Evolutionary conservation across 768 basidiomycete genomes (phyloP), one percentile per base, ranked within the genome.

Genomic region (Hydnum rufescens): DNA sequence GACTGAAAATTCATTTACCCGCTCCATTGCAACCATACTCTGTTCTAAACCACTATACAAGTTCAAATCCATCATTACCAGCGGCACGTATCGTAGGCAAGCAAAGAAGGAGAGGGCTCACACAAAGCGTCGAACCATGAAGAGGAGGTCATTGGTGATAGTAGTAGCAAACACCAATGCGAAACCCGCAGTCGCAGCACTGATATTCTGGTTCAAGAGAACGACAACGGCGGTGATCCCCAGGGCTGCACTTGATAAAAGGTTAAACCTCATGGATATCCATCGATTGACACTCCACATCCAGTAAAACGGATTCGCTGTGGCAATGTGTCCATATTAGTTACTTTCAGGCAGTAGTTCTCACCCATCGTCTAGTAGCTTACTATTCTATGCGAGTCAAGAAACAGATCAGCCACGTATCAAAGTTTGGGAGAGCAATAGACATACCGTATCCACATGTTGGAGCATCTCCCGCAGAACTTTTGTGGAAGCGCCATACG

Each of bases 1-100:
- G 57, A 88, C 83, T 3, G 87, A 82, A 62, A 82, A 92, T 66
- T 93, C 90, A 62, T 89, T 89, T 63, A 93, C 76, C 50, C 90
- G 80, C 63, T 92, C 88, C 32, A 67, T 51, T 1, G 65, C 65
- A 1, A 85, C 89, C 87, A 95, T 89, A 8, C 82, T 82, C 64
- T 95, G 89, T 61, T 95, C 88, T 19, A 93, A 68, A 19, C 82
- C 77, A 16, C 31, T 30, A 31, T 30, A 30, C 8, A 51, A 16
- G n/a, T 6, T 26, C 8, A 13, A 48, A 48, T 13, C 13, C 25
- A 19, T 39, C 8, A 8, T 19, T 8, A 39, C 8, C 36, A 39
- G 36, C 8, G 19, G 36, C 8, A 8, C 36, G 8, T 19, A 39
- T 39, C 36, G 19, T 36, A 18, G 32, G 32, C 16, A 19, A 18